Evolutionary conservation across 2,329 filamentous ascomycete species (phyloP), one percentile per base, ranked within the genome.

Genomic region (Cladophialophora psammophila): DNA sequence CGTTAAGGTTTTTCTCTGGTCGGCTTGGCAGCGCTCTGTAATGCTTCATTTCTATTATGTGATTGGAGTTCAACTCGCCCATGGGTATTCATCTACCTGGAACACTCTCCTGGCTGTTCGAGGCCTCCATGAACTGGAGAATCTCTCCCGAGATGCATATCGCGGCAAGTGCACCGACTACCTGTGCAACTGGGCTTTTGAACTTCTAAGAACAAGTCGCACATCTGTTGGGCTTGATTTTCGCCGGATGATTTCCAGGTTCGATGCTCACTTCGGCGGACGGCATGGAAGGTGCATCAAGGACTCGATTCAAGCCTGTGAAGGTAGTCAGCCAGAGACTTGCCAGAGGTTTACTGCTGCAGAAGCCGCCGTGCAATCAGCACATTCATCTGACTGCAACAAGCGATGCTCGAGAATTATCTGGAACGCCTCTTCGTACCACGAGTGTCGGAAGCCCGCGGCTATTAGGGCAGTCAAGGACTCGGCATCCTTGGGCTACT

Each of bases 41-140:
- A 59, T 59, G 56, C 56, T 59, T 9, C 56, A 59, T n/a, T 59
- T 59, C 56, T 59, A 59, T 20, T 59, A 59, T 31, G 56, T 59
- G 36, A 31, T 59, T 9, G 56, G 56, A 7, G 56, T 59, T 31
- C 56, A 59, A 40, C 56, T 59, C 1, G 36, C 38, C 32, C 56
- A 59, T 59, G 56, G 56, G 1, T 59, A 59, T 15, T 59, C 56
- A 12, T 34, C 56, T 15, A 35, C 38, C 26, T 59, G 56, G 56
- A 59, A 48, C 56, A 15, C 56, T 10, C 36, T 59, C n/a, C 36
- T 59, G 38, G 56, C 56, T 26, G 26, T 59, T 38, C 56, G 56
- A 13, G 56, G 56, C 10, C 15, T 59, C 4, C 40, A 31, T 13
- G 56, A 59, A 31, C 31, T 59, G 10, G n/a, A 59, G 18, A 45